A percentile compares a stretch with the other conserved stretches of the same genome.
Conservation (phyloP, 768 basidiomycete species). For the Boletales sp. region DNA sequence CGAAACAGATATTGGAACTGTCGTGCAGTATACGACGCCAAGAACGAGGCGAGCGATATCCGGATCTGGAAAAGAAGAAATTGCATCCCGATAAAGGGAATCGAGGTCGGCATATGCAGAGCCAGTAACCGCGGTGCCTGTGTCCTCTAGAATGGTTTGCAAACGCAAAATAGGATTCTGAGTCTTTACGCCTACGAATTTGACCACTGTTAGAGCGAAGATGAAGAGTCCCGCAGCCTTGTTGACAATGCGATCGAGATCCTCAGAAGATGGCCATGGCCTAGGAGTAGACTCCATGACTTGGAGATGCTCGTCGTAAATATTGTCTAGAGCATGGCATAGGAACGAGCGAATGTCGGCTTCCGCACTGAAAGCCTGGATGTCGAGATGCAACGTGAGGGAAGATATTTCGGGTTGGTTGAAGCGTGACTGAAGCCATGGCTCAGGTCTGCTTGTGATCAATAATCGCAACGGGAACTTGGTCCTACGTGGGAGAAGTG, state of each 20-base stretch:
- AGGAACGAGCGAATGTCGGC: slow-evolving; percentile 23
- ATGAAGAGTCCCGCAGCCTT: slow-evolving; percentile 27
- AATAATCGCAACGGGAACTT: slow-evolving; percentile 22
- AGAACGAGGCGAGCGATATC: slow-evolving; percentile 17
- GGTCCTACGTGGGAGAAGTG: slow-evolving; percentile 8
- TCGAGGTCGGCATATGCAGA: slow-evolving; percentile 21
- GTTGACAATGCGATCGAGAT: slow-evolving; percentile 16
- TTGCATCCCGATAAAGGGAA: slow-evolving; percentile 16
- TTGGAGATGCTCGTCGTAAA: slow-evolving; percentile 15
- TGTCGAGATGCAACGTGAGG: slow-evolving; percentile 12
- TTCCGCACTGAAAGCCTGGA: slow-evolving; percentile 23
- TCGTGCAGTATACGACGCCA: slow-evolving; percentile 15
- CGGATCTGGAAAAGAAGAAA: slow-evolving; percentile 15
- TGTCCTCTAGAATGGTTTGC: slow-evolving; percentile 13
- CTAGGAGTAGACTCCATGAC: slow-evolving; percentile 17
- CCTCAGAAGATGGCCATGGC: slow-evolving; percentile 24
- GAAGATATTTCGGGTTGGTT: slow-evolving; percentile 10
- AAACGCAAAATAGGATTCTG: slow-evolving; percentile 13
- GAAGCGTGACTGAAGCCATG: slow-evolving; percentile 21
- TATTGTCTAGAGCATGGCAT: slow-evolving; percentile 13
- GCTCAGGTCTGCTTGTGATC: slow-evolving; percentile 22
- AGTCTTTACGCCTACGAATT: slow-evolving; percentile 19
- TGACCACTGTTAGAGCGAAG: slow-evolving; percentile 27
- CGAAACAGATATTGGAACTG: slow-evolving; percentile 8
- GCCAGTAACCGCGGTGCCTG: not conserved